Percentiles rank a stretch among this genome's conserved stretches.
phyloP scores from a whole-genome alignment of 192 early-diverging fungal species.

The Coemansia sp. region DNA sequence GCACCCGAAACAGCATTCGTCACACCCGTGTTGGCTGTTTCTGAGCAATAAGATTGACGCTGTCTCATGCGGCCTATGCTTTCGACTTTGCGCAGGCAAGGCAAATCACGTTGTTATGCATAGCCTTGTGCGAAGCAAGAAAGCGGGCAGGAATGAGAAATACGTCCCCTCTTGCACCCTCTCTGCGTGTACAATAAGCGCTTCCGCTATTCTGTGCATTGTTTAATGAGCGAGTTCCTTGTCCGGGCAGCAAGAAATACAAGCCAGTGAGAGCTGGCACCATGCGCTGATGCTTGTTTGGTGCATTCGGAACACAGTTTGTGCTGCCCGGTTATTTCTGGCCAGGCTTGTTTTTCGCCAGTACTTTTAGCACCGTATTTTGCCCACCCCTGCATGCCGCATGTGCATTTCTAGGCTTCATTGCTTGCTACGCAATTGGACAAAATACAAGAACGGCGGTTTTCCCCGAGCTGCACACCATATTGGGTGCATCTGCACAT shows the following conservation, averaged over 20 bases:
- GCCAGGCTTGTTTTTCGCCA: not conserved
- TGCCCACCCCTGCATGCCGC: not conserved
- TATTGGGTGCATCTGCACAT: not conserved
- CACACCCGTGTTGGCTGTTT: not conserved
- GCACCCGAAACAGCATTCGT: not conserved
- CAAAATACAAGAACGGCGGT: not conserved
- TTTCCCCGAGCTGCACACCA: not conserved
- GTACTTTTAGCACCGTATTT: not conserved
- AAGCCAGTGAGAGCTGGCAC: conserved; percentile 6
- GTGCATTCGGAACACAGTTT: not conserved
- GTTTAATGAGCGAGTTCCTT: not conserved
- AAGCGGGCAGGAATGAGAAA: not conserved
- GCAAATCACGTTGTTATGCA: conserved; percentile 16
- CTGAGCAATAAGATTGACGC: not conserved
- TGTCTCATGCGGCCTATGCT: not conserved
- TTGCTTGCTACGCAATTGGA: not conserved
- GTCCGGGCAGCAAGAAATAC: not conserved
- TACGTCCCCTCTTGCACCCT: not conserved
- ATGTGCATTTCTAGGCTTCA: not conserved
- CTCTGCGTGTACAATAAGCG: not conserved
- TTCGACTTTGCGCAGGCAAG: not conserved
- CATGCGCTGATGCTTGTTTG: not conserved
- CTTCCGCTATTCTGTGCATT: conserved; percentile 4
- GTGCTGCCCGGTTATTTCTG: not conserved
- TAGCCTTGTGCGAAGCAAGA: not conserved